A percentile compares a stretch with the other conserved stretches of the same genome.
Conservation (phyloP, 495 filamentous ascomycete genomes). For the Diplogelasinospora grovesii region DNA sequence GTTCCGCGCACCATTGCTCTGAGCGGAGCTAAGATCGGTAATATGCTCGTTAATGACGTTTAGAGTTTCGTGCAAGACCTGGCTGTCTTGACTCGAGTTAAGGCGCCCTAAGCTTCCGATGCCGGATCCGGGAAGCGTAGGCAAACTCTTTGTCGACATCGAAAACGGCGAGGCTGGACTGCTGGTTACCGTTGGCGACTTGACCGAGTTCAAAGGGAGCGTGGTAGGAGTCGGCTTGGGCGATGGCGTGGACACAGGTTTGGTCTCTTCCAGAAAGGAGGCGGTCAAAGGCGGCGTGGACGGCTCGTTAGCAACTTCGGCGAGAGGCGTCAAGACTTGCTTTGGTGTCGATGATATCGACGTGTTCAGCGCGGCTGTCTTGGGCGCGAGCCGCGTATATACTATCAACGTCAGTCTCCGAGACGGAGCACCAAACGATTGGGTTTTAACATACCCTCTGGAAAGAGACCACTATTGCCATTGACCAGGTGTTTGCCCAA, state of each 20-base stretch:
- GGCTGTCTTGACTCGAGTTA: slow-evolving; percentile 51
- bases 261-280: slow-evolving; percentile 37
- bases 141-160: slow-evolving; percentile 14
- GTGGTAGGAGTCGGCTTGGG: slow-evolving; percentile 21
- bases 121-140: slow-evolving; percentile 10
- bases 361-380: slow-evolving; percentile 18
- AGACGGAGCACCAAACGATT: background rate
- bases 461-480: slow-evolving; percentile 76
- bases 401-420: slow-evolving; percentile 29
- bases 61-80: slow-evolving; percentile 92
- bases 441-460: slow-evolving; percentile 59
- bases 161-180: slow-evolving; percentile 12
- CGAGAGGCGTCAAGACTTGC: slow-evolving; percentile 24
- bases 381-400: slow-evolving; percentile 48
- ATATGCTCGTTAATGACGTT: slow-evolving; percentile 99
- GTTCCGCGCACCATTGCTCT: slow-evolving; percentile 44
- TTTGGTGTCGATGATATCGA: slow-evolving; percentile 20
- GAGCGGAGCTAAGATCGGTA: slow-evolving; percentile 77
- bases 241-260: slow-evolving; percentile 34
- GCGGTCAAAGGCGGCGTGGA: slow-evolving; percentile 13
- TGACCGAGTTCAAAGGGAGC: slow-evolving; percentile 33
- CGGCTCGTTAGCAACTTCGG: slow-evolving; percentile 23
- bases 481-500: slow-evolving; percentile 73
- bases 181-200: slow-evolving; percentile 17
- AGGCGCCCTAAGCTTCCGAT: slow-evolving; percentile 22